Base-by-base conservation (phyloP, 176 grass and related monocot species). In the Ensete glaucum region DNA sequence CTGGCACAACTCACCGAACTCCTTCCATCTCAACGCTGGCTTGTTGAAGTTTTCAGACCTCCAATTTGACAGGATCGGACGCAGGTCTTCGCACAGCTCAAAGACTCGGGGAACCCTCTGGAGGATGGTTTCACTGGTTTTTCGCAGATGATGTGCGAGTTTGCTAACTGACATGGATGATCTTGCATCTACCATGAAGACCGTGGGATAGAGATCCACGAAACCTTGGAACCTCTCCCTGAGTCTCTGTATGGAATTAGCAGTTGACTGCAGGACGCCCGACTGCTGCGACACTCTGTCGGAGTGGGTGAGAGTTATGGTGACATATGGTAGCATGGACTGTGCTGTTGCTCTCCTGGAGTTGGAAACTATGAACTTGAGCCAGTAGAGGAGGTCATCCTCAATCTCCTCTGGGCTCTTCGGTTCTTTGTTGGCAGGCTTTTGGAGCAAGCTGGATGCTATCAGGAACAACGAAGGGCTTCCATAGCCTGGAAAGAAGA, bases 121-220 rank as follows among this genome's bases (percentile, higher is more conserved):
- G 54, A 89, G 69, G 66, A 98, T 86, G 52, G 90, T 98, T 83
- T 87, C 93, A n/a, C 73, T 72, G 67, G 76, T 89, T 66, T 81
- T 85, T 1, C 88, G 49, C 79, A 98, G 34, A 73, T 93, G 88
- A 34, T 83, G 90, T 69, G 78, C 78, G 15, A 98, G 81, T 83
- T 78, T 98, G 57, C 86, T 98, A 76, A 93, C 85, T 10, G 87
- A 93, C 73, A 85, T 76, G 21, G 79, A 78, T 25, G 94, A 93
- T 89, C 94, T 93, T 67, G 90, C 88, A 79, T 98, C 94, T 16
- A 98, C 82, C 1, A 82, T 82, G 64, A 98, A 98, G 78, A 93
- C 86, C 71, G 90, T 98, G 53, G 94, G 88, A 66, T 91, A 90
- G 78, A 98, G 84, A 77, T 98, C 88, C 17, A 89, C 83, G 82